phyloP scores from a whole-genome alignment of 2,329 filamentous ascomycete genomes.

The Fusarium decemcellulare region DNA sequence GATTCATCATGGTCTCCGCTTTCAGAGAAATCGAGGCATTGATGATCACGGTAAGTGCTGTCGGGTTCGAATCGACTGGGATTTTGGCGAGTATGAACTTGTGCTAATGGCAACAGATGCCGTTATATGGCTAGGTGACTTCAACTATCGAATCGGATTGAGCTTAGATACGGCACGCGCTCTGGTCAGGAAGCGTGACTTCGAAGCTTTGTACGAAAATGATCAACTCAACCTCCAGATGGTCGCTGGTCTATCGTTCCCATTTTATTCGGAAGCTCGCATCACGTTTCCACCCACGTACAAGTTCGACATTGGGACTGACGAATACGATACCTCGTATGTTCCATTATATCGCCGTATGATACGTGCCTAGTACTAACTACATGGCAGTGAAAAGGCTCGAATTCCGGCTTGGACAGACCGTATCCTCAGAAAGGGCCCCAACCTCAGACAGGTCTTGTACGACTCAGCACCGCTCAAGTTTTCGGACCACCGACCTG shows the following conservation, averaged over 20 bases:
- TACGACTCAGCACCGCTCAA: slow-evolving; percentile 87
- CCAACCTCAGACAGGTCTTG: slow-evolving; percentile 83
- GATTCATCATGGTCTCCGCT: slow-evolving; percentile 88
- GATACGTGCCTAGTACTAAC: slow-evolving; percentile 28
- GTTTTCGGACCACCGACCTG: slow-evolving; percentile 97
- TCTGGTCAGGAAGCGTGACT: slow-evolving; percentile 79
- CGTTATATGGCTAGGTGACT: slow-evolving; percentile 96
- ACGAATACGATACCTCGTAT: slow-evolving; percentile 92
- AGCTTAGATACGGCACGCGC: slow-evolving; percentile 82
- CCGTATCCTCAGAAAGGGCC: slow-evolving; percentile 88
- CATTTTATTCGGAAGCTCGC: slow-evolving; percentile 89
- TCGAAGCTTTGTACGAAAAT: slow-evolving; percentile 88
- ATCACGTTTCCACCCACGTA: slow-evolving; percentile 96
- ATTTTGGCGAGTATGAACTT: background rate
- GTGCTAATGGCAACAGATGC: slow-evolving; percentile 63
- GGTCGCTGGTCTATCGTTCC: slow-evolving; percentile 91
- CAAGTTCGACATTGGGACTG: slow-evolving; percentile 91
- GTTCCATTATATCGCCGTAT: slow-evolving; percentile 47
- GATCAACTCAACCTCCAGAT: slow-evolving; percentile 98
- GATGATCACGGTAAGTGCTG: slow-evolving; percentile 82
- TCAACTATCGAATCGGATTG: slow-evolving; percentile 97
- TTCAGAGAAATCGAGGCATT: slow-evolving; percentile 91
- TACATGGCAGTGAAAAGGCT: slow-evolving; percentile 80
- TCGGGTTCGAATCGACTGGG: background rate
- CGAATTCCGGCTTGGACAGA: slow-evolving; percentile 98